Evolutionary conservation across 2,329 filamentous ascomycete species (phyloP).

Genomic region (Botrytis fragariae): DNA sequence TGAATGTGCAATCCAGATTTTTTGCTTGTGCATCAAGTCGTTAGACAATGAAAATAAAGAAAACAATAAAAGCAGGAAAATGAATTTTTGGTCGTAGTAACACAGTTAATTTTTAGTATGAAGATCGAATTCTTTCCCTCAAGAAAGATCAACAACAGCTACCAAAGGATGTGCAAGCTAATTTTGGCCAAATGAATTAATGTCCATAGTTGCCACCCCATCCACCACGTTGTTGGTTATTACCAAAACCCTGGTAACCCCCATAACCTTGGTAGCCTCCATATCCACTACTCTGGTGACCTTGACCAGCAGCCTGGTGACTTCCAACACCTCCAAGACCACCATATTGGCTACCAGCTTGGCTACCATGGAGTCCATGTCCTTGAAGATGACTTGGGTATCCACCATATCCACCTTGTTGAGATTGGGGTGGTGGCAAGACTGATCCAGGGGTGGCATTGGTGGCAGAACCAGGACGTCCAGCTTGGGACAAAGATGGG

Average conservation of each 20-base stretch:
- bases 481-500: slow-evolving; percentile 39
- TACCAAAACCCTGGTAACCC: slow-evolving; percentile 39
- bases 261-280: slow-evolving; percentile 46
- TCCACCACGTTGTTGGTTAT: slow-evolving; percentile 46
- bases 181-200: slow-evolving; percentile 11
- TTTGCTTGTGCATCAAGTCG: slow-evolving; percentile 15
- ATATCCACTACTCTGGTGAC: slow-evolving; percentile 44
- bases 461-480: slow-evolving; percentile 40
- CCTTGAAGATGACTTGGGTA: slow-evolving; percentile 40
- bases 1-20: slow-evolving; percentile 19
- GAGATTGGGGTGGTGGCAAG: slow-evolving; percentile 38
- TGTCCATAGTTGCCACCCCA: slow-evolving; percentile 48
- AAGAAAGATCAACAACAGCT: neutral
- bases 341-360: slow-evolving; percentile 39
- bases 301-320: slow-evolving; percentile 45
- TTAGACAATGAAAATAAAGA: slow-evolving; percentile 18
- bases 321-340: slow-evolving; percentile 49
- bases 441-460: slow-evolving; percentile 38
- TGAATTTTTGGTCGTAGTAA: slow-evolving; percentile 18
- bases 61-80: slow-evolving; percentile 16
- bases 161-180: slow-evolving; percentile 19
- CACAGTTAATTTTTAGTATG: slow-evolving; percentile 16
- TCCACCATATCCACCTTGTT: slow-evolving; percentile 39
- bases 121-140: neutral
- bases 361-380: slow-evolving; percentile 39